Percentiles rank a stretch among this genome's conserved stretches.
Evolutionary conservation across 805 yeast species (phyloP).

Genomic region (Yarrowia sp.): DNA sequence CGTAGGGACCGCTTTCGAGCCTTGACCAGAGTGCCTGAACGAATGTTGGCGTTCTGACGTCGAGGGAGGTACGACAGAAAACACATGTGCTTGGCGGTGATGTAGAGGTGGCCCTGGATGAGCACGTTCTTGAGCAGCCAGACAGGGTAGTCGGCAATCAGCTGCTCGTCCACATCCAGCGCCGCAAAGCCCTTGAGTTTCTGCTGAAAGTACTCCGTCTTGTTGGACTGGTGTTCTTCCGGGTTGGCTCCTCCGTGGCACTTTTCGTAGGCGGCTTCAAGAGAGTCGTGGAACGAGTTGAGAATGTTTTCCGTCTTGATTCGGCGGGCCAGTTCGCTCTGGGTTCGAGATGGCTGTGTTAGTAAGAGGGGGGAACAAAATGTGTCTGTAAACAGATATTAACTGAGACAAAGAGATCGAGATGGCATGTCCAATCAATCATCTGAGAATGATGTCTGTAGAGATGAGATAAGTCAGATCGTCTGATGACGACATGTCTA

Average conservation of each 20-base stretch:
- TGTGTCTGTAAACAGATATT: too few species aligned
- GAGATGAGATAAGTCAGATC: too few species aligned
- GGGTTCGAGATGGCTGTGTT: constrained; percentile 37
- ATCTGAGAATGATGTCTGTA: too few species aligned
- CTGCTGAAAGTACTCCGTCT: constrained; percentile 35
- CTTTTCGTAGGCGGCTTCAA: constrained; percentile 34
- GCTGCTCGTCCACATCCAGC: constrained; percentile 39
- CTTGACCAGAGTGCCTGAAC: constrained; percentile 60
- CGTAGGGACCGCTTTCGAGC: constrained; percentile 45
- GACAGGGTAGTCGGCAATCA: constrained; percentile 61
- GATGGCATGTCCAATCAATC: too few species aligned
- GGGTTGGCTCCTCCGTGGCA: constrained; percentile 38
- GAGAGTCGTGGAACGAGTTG: constrained; percentile 37
- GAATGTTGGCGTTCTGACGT: constrained; percentile 52
- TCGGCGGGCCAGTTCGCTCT: constrained; percentile 21
- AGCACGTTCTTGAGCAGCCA: constrained; percentile 86
- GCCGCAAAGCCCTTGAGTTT: constrained; percentile 37
- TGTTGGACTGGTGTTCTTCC: constrained; percentile 26
- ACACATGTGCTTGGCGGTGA: constrained; percentile 68
- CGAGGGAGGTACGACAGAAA: constrained; percentile 84
- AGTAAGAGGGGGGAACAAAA: neutral
- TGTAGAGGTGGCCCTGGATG: constrained; percentile 81
- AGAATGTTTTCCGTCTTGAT: constrained; percentile 36
- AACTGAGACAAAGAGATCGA: too few species aligned
- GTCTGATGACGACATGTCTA: too few species aligned